These are phyloP conservation scores for Wickerhamiella pararugosa DNA, from an alignment of 1,139 yeast species.

Conservation along the genomic window DNA sequence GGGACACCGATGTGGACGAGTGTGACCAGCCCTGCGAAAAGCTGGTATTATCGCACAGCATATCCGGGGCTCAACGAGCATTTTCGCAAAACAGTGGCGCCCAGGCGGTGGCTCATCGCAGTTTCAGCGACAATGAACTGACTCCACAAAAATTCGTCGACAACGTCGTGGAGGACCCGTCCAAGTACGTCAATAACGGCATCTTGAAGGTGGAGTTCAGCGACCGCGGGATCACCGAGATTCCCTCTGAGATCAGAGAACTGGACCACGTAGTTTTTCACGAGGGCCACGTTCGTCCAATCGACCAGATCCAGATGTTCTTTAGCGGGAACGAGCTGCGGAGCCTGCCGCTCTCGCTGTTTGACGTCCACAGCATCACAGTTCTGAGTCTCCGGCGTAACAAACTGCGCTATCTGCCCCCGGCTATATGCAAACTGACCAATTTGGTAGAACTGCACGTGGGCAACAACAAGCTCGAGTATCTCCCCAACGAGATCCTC, in stretches of 20 bases:
- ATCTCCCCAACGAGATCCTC: conserved; percentile 42
- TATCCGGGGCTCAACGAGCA: background rate
- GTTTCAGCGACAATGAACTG: background rate
- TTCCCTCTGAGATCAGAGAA: conserved; percentile 45
- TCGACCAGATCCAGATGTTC: conserved; percentile 31
- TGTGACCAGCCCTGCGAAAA: background rate
- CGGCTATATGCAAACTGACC: conserved; percentile 32
- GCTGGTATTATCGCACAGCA: background rate
- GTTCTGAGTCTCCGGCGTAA: conserved; percentile 43
- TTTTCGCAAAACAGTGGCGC: conserved; percentile 1
- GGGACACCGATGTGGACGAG: conserved; percentile 5
- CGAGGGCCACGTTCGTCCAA: conserved; percentile 9
- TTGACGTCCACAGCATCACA: conserved; percentile 35
- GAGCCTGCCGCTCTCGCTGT: conserved; percentile 36
- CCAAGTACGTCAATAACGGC: background rate
- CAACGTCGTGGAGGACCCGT: conserved; percentile 5
- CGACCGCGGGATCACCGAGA: conserved; percentile 8
- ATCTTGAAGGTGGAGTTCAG: conserved; percentile 8
- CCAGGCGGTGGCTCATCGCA: conserved; percentile 4
- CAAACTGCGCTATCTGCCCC: conserved; percentile 36
- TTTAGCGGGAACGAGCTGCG: conserved; percentile 37
- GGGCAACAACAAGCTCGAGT: conserved; percentile 36
- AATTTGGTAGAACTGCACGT: conserved; percentile 37
- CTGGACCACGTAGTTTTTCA: conserved; percentile 30
- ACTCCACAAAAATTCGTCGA: background rate